Conservation (phyloP, 2,329 filamentous ascomycete genomes). For the Aspergillus transmontanensis region DNA sequence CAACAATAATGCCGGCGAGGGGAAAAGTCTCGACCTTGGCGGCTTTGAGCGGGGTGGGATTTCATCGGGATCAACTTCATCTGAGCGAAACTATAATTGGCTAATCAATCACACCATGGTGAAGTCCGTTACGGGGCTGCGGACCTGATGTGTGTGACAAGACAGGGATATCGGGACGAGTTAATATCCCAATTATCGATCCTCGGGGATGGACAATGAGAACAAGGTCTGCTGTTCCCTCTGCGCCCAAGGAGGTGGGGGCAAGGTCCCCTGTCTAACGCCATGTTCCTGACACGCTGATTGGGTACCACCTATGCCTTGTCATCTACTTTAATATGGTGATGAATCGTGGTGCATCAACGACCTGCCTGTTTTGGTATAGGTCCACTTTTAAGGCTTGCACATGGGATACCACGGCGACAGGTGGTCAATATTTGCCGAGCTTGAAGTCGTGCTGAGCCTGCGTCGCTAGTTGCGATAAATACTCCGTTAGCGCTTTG, state of each 20-base stretch:
- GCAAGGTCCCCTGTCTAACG: not conserved
- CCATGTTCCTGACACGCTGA: not conserved
- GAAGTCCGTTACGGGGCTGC: not conserved
- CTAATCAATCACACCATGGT: not conserved
- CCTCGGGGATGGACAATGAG: not conserved
- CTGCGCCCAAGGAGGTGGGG: not conserved
- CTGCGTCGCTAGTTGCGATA: not conserved
- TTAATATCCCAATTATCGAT: slow-evolving; percentile 2
- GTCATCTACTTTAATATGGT: slow-evolving; percentile 3
- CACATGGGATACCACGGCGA: not conserved
- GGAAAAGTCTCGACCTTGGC: not conserved
- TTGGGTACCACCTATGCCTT: not conserved
- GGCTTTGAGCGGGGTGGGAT: not conserved
- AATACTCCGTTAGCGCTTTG: not conserved
- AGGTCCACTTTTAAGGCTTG: slow-evolving; percentile 2
- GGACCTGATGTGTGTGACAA: slow-evolving; percentile 6
- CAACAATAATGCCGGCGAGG: not conserved
- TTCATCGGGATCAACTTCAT: not conserved
- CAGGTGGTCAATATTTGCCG: not conserved
- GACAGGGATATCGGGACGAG: slow-evolving; percentile 6
- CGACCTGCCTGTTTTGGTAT: slow-evolving; percentile 3
- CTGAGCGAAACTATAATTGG: not conserved
- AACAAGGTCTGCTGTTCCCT: not conserved
- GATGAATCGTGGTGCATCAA: not conserved
- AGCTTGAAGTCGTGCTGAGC: not conserved